Conservation (phyloP, 2,329 filamentous ascomycete genomes). For the Colletotrichum sp. region DNA sequence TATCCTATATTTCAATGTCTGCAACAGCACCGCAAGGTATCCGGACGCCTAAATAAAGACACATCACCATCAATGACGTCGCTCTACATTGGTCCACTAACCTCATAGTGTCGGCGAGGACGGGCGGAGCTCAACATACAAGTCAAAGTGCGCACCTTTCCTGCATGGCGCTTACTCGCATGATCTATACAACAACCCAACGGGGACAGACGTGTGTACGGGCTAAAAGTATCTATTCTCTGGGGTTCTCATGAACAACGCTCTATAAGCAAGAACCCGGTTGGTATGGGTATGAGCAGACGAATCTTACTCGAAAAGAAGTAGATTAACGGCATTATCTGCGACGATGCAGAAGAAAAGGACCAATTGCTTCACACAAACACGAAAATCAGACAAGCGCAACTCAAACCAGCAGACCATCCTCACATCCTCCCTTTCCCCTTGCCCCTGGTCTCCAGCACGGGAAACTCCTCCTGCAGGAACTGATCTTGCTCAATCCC, state of each 20-base stretch:
- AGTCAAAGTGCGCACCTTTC: not conserved
- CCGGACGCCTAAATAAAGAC: no score
- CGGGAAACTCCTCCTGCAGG: conserved; percentile 44
- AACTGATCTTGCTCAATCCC: conserved; percentile 26
- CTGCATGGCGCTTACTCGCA: not conserved
- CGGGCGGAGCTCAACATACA: not conserved
- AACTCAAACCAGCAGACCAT: not conserved
- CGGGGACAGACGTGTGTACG: not conserved
- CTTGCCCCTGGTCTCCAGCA: conserved; percentile 41
- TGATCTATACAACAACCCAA: not conserved
- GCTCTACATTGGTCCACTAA: not conserved
- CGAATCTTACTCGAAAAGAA: not conserved
- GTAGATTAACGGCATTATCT: not conserved
- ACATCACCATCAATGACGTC: no score
- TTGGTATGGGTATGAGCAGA: not conserved
- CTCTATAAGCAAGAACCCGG: not conserved
- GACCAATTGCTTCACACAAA: not conserved
- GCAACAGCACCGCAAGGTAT: no score
- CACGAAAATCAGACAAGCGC: not conserved
- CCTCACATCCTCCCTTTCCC: conserved; percentile 46
- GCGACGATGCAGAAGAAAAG: not conserved
- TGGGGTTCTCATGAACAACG: not conserved
- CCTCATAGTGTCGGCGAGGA: not conserved
- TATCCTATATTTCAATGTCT: no score
- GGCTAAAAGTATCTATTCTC: not conserved